A percentile compares a stretch with the other conserved stretches of the same genome.
Evolutionary conservation across 2,329 filamentous ascomycete genomes (phyloP).

Genomic region (Diaporthe sp.): DNA sequence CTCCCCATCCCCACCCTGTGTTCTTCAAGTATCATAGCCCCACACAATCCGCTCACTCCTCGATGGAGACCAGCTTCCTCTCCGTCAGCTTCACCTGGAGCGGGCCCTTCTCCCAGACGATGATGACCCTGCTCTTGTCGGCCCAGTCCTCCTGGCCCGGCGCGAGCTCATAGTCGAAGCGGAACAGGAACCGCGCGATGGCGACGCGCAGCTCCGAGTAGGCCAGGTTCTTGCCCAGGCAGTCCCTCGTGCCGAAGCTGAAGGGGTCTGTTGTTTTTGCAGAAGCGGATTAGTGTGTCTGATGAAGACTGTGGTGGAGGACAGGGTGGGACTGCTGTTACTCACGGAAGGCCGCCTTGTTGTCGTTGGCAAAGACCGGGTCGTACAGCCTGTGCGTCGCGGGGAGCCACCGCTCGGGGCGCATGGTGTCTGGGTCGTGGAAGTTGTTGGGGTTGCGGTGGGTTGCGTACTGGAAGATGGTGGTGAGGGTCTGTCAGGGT

Average conservation of each 20-base stretch:
- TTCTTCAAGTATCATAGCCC: background rate
- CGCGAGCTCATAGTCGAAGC: slow-evolving; percentile 50
- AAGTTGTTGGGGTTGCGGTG: slow-evolving; percentile 40
- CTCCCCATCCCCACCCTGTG: background rate
- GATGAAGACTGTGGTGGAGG: background rate
- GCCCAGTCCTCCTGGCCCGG: slow-evolving; percentile 26
- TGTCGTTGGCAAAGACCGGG: slow-evolving; percentile 41
- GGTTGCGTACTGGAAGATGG: slow-evolving; percentile 38
- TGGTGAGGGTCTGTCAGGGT: background rate
- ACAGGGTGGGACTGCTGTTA: background rate
- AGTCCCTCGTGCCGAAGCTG: slow-evolving; percentile 43
- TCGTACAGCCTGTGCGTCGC: slow-evolving; percentile 38
- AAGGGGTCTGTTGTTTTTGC: slow-evolving; percentile 38
- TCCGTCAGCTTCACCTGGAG: slow-evolving; percentile 10
- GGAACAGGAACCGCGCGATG: slow-evolving; percentile 51
- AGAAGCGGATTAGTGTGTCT: background rate
- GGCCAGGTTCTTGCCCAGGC: slow-evolving; percentile 48
- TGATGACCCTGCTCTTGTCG: background rate
- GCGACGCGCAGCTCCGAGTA: slow-evolving; percentile 54
- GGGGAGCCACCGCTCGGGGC: slow-evolving; percentile 43
- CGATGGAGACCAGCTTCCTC: slow-evolving; percentile 1
- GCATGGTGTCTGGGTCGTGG: slow-evolving; percentile 34
- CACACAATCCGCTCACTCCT: background rate
- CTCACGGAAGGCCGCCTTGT: slow-evolving; percentile 37
- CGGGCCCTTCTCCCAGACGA: slow-evolving; percentile 31